Evolutionary conservation across 2,329 filamentous ascomycete species (phyloP).

Genomic region (Microsporum ferrugineum): DNA sequence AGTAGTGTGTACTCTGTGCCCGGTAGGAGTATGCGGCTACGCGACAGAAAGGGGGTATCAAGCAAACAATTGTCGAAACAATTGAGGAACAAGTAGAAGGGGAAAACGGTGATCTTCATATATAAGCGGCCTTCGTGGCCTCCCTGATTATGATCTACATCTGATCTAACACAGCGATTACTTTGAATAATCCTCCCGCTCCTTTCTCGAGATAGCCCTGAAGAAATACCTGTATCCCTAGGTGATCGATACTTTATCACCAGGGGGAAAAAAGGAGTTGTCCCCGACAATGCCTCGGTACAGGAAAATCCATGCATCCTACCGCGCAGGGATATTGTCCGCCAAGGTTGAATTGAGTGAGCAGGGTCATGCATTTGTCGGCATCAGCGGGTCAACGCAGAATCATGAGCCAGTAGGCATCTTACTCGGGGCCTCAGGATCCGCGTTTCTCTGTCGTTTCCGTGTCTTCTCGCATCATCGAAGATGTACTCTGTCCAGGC

Average conservation of each 20-base stretch:
- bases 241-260: background rate
- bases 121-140: background rate
- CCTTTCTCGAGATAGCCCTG: background rate
- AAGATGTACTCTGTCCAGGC: background rate
- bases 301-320: too few relatives aligned
- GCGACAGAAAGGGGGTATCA: background rate
- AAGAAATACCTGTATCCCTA: background rate
- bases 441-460: background rate
- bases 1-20: background rate
- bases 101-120: background rate
- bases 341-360: background rate
- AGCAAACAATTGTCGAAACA: background rate
- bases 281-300: background rate
- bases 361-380: background rate
- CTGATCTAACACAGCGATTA: background rate
- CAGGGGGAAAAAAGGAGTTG: background rate
- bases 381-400: background rate
- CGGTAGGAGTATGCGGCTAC: background rate
- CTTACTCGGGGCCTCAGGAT: background rate
- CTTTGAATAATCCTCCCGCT: background rate
- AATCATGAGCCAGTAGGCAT: background rate
- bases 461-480: too few relatives aligned
- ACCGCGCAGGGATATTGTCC: background rate
- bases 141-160: background rate
- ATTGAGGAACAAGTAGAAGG: background rate